Percentiles rank a stretch among this genome's conserved stretches.
phyloP scores from a whole-genome alignment of 2,329 filamentous ascomycete species.

The Calonectria pteridis region DNA sequence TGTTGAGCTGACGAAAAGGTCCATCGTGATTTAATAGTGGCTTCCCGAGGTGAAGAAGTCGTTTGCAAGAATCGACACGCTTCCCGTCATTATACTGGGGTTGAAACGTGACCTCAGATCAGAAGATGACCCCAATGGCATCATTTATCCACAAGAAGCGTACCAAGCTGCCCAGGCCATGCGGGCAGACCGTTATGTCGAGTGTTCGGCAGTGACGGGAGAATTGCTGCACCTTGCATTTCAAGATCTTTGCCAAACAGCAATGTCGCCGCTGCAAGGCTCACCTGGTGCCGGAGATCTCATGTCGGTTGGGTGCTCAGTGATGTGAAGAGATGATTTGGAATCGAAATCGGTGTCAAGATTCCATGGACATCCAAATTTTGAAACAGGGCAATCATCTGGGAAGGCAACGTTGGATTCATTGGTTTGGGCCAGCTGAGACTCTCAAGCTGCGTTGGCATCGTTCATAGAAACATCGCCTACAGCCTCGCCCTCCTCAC shows the following conservation, averaged over 20 bases:
- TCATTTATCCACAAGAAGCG: slow-evolving; percentile 72
- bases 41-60: slow-evolving; percentile 64
- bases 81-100: slow-evolving; percentile 69
- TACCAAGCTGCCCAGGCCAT: slow-evolving; percentile 69
- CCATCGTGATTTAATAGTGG: slow-evolving; percentile 60
- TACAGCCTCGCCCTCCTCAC: slow-evolving; percentile 45
- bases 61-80: slow-evolving; percentile 60
- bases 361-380: neutral
- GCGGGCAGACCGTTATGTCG: slow-evolving; percentile 72
- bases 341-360: neutral
- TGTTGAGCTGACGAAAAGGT: slow-evolving; percentile 7
- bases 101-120: slow-evolving; percentile 72
- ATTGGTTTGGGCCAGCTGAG: slow-evolving; percentile 18
- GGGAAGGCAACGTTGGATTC: neutral
- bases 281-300: slow-evolving; percentile 54
- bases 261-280: slow-evolving; percentile 60
- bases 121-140: slow-evolving; percentile 69
- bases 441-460: slow-evolving; percentile 40
- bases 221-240: slow-evolving; percentile 69
- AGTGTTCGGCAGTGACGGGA: slow-evolving; percentile 72
- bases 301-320: slow-evolving; percentile 55
- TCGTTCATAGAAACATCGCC: slow-evolving; percentile 56
- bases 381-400: neutral
- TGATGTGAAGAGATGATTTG: slow-evolving; percentile 57
- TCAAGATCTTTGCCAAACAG: slow-evolving; percentile 71